A percentile compares a stretch with the other conserved stretches of the same genome.
phyloP scores from a whole-genome alignment of 148 eudicot species.

The Talinum fruticosum region DNA sequence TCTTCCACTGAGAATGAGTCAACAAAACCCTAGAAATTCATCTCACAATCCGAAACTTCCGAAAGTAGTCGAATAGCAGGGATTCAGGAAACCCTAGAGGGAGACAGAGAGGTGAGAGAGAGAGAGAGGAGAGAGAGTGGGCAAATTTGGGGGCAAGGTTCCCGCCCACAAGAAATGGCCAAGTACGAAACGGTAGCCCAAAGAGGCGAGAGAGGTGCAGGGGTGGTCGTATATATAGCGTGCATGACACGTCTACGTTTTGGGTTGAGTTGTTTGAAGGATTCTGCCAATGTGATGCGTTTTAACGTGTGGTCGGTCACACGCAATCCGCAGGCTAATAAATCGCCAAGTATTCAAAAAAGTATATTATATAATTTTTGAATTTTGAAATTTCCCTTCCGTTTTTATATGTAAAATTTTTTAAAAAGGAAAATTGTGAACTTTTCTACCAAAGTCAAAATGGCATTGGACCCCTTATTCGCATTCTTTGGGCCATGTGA shows the following conservation, averaged over 20 bases:
- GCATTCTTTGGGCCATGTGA: too few relatives aligned
- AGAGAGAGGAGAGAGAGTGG: background rate
- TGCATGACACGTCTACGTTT: constrained; percentile 17
- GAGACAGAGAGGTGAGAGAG: background rate
- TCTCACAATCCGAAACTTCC: background rate
- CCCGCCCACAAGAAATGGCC: constrained; percentile 18
- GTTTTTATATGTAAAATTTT: too few relatives aligned
- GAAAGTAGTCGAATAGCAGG: background rate
- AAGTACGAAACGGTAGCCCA: background rate
- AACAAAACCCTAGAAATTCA: constrained; percentile 21
- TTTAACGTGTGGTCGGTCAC: constrained; percentile 10
- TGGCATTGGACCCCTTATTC: too few relatives aligned
- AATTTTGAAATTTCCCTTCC: background rate
- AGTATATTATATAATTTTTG: background rate
- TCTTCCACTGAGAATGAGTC: background rate
- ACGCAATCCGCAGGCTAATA: background rate
- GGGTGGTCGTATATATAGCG: background rate
- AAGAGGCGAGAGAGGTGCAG: background rate
- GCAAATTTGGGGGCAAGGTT: constrained; percentile 7
- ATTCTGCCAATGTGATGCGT: constrained; percentile 10
- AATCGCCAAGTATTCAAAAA: background rate
- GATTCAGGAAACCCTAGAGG: constrained; percentile 24
- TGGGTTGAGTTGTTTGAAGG: background rate
- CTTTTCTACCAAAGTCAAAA: too few relatives aligned
- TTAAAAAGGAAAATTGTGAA: too few relatives aligned